Base-by-base conservation (phyloP, 345 rosid genomes). In the Aquilaria malaccensis region DNA sequence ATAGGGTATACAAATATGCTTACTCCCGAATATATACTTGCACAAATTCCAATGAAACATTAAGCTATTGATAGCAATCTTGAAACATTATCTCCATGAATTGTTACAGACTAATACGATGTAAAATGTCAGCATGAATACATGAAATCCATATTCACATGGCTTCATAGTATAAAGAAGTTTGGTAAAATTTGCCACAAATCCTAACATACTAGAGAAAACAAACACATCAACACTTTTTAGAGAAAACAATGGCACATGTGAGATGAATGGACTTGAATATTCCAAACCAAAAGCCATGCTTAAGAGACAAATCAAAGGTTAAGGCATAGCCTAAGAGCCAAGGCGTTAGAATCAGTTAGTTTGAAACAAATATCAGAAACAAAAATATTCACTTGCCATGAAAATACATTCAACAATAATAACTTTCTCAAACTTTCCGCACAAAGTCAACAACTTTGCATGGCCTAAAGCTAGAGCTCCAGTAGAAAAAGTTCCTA, bases 401-500 rank as follows among this genome's bases (percentile, higher is more conserved):
- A 86, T 29, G 79, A 88, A 88, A 67, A 88, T 84, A 72, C 86
- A 74, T 55, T 79, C 52, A 13, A 88, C 62, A 66, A 86, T 76
- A 53, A 83, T 50, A 55, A 60, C 66, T 75, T 88, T 80, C 55
- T 79, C 74, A 30, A 76, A 77, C 30, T 59, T 62, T 63, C 89
- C 89, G 0, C 79, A 68, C 33, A 56, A 50, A 13, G 73, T 15
- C 30, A 85, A 72, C 45, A 91, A 62, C 72, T 83, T 85, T 0
- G 97, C 91, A 7, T 85, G 77, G 61, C 91, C 91, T 45, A 91
- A 81, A 62, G 96, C 86, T 49, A 91, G 83, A 14, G 76, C 83
- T 56, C 90, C 98, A 9, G 96, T 96, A n/a, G 90, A 83, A 7
- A 91, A 52, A 56, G 98, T 91, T 13, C 98, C 98, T 45, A 91